Conservation (phyloP, 164 flowering plant species). For the Vitis rupestris region DNA sequence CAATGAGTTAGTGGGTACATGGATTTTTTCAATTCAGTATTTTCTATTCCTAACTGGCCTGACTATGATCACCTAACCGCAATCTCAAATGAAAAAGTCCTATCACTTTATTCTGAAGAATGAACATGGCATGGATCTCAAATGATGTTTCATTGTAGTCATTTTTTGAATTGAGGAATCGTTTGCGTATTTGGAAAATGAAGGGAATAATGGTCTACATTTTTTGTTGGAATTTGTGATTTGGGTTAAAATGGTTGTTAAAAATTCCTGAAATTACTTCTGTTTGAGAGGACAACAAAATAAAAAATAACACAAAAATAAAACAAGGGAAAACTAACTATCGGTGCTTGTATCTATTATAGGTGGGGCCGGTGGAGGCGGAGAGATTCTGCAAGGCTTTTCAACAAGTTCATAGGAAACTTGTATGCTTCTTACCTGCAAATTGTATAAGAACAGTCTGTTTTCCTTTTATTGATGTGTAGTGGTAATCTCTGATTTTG, state of each 20-base stretch:
- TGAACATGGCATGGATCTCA: too few relatives aligned
- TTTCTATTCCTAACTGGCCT: background rate
- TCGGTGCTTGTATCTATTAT: constrained; percentile 11
- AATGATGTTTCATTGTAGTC: background rate
- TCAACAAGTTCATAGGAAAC: constrained; percentile 38
- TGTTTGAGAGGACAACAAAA: too few relatives aligned
- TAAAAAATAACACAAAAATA: background rate
- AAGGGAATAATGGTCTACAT: background rate
- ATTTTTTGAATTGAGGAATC: background rate
- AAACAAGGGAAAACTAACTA: background rate
- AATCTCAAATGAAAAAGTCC: background rate
- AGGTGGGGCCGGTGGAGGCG: constrained; percentile 51
- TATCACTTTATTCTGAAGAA: background rate
- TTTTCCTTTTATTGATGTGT: background rate
- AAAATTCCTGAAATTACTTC: too few relatives aligned
- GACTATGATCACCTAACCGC: background rate
- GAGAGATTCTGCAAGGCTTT: constrained; percentile 51
- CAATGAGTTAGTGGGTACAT: too few relatives aligned
- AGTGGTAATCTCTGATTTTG: background rate
- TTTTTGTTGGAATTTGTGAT: too few relatives aligned
- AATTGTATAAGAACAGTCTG: too few relatives aligned
- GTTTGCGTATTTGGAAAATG: background rate
- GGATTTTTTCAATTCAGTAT: too few relatives aligned
- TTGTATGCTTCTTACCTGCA: constrained; percentile 26
- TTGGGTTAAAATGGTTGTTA: too few relatives aligned